These are phyloP conservation scores for Sporothrix euskadiensis DNA, from an alignment of 2,329 filamentous ascomycete genomes.

Conservation along the genomic window DNA sequence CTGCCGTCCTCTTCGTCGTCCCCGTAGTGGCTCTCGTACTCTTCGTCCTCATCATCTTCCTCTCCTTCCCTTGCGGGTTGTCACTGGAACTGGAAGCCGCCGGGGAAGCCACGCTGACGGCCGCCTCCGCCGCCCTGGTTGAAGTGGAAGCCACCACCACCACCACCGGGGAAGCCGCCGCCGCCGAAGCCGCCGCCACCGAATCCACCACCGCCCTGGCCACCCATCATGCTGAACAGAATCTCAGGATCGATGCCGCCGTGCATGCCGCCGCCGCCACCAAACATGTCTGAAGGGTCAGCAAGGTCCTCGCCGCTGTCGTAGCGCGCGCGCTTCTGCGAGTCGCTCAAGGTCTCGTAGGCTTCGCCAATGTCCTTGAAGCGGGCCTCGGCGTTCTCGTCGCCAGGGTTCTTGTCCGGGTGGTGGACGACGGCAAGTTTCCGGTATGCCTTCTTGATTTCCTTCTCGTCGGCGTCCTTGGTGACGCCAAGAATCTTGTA, in stretches of 20 bases:
- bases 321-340: constrained; percentile 88
- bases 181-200: constrained; percentile 50
- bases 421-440: constrained; percentile 93
- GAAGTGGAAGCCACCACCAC: constrained; percentile 55
- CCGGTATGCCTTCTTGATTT: constrained; percentile 96
- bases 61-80: constrained; percentile 44
- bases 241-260: constrained; percentile 74
- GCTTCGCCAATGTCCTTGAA: constrained; percentile 99
- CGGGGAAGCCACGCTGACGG: constrained; percentile 41
- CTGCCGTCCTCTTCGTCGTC: constrained; percentile 34
- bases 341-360: constrained; percentile 91
- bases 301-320: constrained; percentile 91
- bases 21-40: constrained; percentile 37
- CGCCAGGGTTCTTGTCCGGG: constrained; percentile 94
- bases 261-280: constrained; percentile 63
- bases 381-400: constrained; percentile 78
- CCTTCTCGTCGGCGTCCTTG: constrained; percentile 78
- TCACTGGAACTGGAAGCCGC: constrained; percentile 52
- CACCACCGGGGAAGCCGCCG: constrained; percentile 49
- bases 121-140: constrained; percentile 40
- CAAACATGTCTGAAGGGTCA: constrained; percentile 84
- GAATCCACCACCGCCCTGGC: constrained; percentile 54
- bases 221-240: constrained; percentile 81
- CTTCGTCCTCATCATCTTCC: constrained; percentile 38
- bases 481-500: constrained; percentile 93